Evolutionary conservation across 2,329 filamentous ascomycete species (phyloP).

Genomic region (Diaporthe citriasiana): DNA sequence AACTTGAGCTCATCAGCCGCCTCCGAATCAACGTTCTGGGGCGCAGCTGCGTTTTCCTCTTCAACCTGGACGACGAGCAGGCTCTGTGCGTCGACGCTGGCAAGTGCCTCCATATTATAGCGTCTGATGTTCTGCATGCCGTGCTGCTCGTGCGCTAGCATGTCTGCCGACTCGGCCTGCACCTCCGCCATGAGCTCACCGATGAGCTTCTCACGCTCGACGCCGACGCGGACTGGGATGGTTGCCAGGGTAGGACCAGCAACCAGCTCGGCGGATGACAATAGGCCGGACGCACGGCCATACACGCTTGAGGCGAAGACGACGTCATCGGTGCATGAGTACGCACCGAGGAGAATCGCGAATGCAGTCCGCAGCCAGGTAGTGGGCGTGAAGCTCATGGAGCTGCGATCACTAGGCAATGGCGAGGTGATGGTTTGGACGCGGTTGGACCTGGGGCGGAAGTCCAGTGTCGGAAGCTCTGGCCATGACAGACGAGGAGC

Average conservation of each 20-base stretch:
- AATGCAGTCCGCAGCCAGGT: neutral
- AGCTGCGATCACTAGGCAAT: neutral
- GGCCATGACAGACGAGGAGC: neutral
- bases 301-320: slow-evolving; percentile 5
- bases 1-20: slow-evolving; percentile 12
- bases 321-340: slow-evolving; percentile 7
- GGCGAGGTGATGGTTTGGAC: neutral
- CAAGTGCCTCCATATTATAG: slow-evolving; percentile 31
- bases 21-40: slow-evolving; percentile 7
- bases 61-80: slow-evolving; percentile 33
- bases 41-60: slow-evolving; percentile 3
- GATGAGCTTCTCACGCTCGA: neutral
- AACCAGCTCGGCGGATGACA: slow-evolving; percentile 1
- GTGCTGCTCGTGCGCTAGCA: slow-evolving; percentile 30
- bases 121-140: slow-evolving; percentile 37
- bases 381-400: neutral
- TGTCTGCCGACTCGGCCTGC: slow-evolving; percentile 28
- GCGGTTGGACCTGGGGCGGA: slow-evolving; percentile 4
- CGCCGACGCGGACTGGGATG: slow-evolving; percentile 17
- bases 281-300: neutral
- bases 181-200: slow-evolving; percentile 12
- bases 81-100: slow-evolving; percentile 24
- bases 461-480: neutral
- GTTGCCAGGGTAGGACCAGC: slow-evolving; percentile 4
- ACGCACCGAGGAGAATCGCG: neutral